phyloP scores from a whole-genome alignment of 2,329 filamentous ascomycete genomes.

The Domatiomyces globalis region DNA sequence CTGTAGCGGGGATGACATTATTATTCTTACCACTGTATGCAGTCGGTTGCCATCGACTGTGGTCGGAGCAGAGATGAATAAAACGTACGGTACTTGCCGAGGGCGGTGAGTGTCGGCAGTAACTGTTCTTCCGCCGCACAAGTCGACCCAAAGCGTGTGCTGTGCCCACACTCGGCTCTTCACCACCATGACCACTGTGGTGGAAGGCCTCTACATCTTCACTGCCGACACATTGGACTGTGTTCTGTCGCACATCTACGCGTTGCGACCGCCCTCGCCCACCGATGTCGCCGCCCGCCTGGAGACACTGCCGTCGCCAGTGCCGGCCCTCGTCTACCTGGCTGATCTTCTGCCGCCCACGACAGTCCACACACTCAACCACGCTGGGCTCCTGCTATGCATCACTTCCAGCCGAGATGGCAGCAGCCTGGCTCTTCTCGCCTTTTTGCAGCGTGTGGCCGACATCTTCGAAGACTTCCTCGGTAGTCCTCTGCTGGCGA shows the following conservation, averaged over 20 bases:
- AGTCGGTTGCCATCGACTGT: not conserved
- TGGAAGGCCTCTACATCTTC: conserved; percentile 93
- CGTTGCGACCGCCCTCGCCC: conserved; percentile 63
- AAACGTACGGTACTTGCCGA: too few relatives aligned
- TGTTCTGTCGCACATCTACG: conserved; percentile 80
- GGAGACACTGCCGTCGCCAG: conserved; percentile 63
- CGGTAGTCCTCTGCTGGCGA: conserved; percentile 68
- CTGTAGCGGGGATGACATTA: not conserved
- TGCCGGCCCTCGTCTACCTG: conserved; percentile 76
- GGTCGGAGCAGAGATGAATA: too few relatives aligned
- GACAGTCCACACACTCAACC: conserved; percentile 73
- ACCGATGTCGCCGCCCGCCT: conserved; percentile 70
- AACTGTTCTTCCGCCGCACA: too few relatives aligned
- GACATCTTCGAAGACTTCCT: conserved; percentile 92
- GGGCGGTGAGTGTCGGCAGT: too few relatives aligned
- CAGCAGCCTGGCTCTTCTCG: conserved; percentile 76
- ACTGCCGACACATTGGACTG: conserved; percentile 84
- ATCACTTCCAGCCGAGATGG: conserved; percentile 74
- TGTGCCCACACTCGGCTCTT: not conserved
- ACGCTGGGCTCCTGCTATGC: conserved; percentile 75
- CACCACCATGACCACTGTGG: conserved; percentile 61
- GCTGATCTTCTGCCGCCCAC: conserved; percentile 71
- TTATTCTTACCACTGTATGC: not conserved
- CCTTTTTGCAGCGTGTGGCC: conserved; percentile 85
- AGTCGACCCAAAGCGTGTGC: too few relatives aligned